phyloP scores from a whole-genome alignment of 805 yeast species.

The Trichomonascus vanleenenianus region DNA sequence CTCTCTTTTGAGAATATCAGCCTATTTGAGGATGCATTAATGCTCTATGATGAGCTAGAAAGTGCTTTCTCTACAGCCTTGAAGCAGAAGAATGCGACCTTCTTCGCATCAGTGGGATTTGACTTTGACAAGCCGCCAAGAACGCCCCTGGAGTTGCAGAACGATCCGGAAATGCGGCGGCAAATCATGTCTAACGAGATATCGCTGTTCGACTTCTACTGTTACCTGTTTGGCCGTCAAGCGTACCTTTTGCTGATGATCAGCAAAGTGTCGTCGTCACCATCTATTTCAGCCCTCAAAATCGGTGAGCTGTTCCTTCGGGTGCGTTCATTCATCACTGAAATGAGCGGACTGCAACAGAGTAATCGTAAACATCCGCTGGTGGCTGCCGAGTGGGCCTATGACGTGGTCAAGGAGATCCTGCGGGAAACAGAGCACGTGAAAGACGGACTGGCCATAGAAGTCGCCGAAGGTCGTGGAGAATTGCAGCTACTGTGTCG shows the following conservation, averaged over 20 bases:
- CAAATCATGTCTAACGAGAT: constrained; percentile 30
- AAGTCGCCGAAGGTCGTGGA: constrained; percentile 33
- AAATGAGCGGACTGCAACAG: constrained; percentile 25
- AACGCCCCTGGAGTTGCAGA: constrained; percentile 15
- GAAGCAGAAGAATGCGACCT: constrained; percentile 22
- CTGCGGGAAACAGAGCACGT: constrained; percentile 23
- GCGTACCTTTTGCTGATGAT: constrained; percentile 26
- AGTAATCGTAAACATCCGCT: constrained; percentile 16
- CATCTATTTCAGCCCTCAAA: constrained; percentile 15
- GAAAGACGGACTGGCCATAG: constrained; percentile 27
- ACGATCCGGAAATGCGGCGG: constrained; percentile 20
- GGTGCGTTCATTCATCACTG: constrained; percentile 34
- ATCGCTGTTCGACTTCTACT: constrained; percentile 32
- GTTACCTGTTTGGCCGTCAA: constrained; percentile 32
- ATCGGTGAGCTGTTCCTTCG: constrained; percentile 25
- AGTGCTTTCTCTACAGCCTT: constrained; percentile 21
- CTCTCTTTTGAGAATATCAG: constrained; percentile 46
- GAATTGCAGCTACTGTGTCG: constrained; percentile 35
- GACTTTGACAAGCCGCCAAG: constrained; percentile 12
- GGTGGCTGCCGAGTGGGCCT: constrained; percentile 29
- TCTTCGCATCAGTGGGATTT: constrained; percentile 24
- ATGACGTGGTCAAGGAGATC: constrained; percentile 36
- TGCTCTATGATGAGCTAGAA: constrained; percentile 42
- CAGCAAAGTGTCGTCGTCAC: constrained; percentile 22
- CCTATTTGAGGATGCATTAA: constrained; percentile 53